A percentile compares a stretch with the other conserved stretches of the same genome.
These are phyloP conservation scores for Epichloe brachyelytri DNA, from an alignment of 2,329 filamentous ascomycete genomes.

Conservation along the genomic window DNA sequence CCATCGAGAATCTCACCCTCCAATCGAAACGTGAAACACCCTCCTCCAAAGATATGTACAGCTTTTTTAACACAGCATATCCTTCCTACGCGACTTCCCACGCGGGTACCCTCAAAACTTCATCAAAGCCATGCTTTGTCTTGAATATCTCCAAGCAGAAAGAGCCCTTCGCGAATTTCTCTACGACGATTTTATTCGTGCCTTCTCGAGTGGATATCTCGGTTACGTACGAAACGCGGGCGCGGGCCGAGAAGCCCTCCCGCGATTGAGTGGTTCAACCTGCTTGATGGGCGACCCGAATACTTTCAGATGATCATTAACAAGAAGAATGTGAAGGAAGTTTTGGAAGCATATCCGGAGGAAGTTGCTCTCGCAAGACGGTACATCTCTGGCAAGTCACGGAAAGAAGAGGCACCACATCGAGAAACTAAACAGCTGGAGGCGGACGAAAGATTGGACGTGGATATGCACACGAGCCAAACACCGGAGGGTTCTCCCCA, in stretches of 20 bases:
- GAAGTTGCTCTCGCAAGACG: slow-evolving; percentile 14
- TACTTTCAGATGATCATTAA: slow-evolving; percentile 23
- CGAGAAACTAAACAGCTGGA: not conserved
- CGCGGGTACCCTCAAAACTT: slow-evolving; percentile 28
- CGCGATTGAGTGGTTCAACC: slow-evolving; percentile 30
- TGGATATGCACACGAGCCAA: not conserved
- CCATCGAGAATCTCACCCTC: not conserved
- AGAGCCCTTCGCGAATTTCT: slow-evolving; percentile 27
- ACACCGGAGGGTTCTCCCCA: not conserved
- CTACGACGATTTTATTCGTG: slow-evolving; percentile 40
- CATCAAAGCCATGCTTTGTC: slow-evolving; percentile 29
- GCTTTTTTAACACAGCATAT: slow-evolving; percentile 29
- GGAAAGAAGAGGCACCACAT: not conserved
- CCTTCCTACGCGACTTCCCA: slow-evolving; percentile 29
- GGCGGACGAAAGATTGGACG: slow-evolving; percentile 1
- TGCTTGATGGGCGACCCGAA: slow-evolving; percentile 13
- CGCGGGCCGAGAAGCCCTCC: slow-evolving; percentile 17
- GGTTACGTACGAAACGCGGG: slow-evolving; percentile 23
- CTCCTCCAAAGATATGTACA: slow-evolving; percentile 12
- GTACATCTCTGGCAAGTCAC: not conserved
- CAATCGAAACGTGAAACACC: not conserved
- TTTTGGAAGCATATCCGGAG: slow-evolving; percentile 21
- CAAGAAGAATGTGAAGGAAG: slow-evolving; percentile 20
- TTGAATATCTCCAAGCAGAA: slow-evolving; percentile 24
- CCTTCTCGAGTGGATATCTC: slow-evolving; percentile 29